phyloP scores from a whole-genome alignment of 176 grass and related monocot genomes.

The Oryza coarctata region DNA sequence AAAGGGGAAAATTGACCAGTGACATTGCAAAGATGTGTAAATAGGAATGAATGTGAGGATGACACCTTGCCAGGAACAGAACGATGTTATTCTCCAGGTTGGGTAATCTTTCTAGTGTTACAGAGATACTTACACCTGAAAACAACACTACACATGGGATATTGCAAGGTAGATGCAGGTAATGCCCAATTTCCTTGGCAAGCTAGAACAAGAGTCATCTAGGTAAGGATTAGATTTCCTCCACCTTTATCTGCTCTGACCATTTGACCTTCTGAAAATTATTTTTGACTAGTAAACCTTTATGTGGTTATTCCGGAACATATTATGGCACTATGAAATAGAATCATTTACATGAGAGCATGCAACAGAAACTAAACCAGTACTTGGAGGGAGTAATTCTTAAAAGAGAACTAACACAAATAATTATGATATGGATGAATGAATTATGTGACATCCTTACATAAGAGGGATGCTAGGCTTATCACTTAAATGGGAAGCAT shows the following conservation, averaged over 20 bases:
- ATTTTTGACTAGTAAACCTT: not conserved
- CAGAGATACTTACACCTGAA: not conserved
- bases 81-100: not conserved
- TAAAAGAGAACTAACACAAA: slow-evolving; percentile 5
- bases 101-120: not conserved
- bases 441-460: slow-evolving; percentile 35
- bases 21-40: not conserved
- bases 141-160: not conserved
- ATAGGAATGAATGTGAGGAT: not conserved
- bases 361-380: slow-evolving; percentile 11
- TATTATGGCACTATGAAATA: not conserved
- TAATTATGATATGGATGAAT: slow-evolving; percentile 3
- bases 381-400: not conserved
- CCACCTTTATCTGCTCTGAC: not conserved
- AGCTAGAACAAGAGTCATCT: not conserved
- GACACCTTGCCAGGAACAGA: not conserved
- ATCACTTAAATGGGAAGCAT: slow-evolving; percentile 33
- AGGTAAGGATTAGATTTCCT: not conserved
- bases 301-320: slow-evolving; percentile 3
- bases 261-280: not conserved
- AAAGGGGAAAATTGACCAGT: not conserved
- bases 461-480: slow-evolving; percentile 32
- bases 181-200: not conserved
- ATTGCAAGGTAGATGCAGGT: not conserved
- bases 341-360: too few relatives aligned